Conservation (phyloP, 1,284 basidiomycete genomes). For the Pulchroboletus neoregius region DNA sequence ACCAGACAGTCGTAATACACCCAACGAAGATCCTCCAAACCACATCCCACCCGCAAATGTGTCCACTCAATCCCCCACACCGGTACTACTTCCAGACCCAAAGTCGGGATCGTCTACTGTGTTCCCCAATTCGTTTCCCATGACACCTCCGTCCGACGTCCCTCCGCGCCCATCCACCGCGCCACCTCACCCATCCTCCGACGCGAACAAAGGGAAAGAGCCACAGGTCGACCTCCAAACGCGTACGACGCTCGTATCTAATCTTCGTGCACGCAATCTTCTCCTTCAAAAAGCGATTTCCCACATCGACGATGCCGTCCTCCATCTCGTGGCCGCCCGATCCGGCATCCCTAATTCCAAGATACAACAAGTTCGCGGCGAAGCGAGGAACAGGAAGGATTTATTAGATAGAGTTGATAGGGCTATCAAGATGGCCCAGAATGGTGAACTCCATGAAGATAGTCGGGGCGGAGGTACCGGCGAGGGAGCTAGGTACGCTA, state of each 20-base stretch:
- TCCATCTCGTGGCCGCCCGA: conserved; percentile 32
- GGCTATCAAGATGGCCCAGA: conserved; percentile 31
- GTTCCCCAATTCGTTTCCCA: conserved; percentile 6
- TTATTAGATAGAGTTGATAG: conserved; percentile 30
- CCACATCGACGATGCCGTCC: conserved; percentile 33
- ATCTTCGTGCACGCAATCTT: conserved; percentile 33
- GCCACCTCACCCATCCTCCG: conserved; percentile 24
- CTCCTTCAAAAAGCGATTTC: conserved; percentile 34
- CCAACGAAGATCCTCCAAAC: conserved; percentile 13
- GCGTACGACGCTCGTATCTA: conserved; percentile 29
- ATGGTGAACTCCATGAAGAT: conserved; percentile 17
- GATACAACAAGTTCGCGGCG: conserved; percentile 32
- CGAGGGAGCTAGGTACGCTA: conserved; percentile 2
- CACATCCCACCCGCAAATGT: conserved; percentile 22
- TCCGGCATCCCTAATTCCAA: conserved; percentile 33
- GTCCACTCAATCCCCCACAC: conserved; percentile 15
- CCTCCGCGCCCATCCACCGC: conserved; percentile 33
- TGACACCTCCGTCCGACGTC: conserved; percentile 15
- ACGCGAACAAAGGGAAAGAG: conserved; percentile 11
- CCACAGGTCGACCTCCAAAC: conserved; percentile 13
- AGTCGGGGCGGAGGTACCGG: neutral
- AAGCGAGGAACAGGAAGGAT: conserved; percentile 34
- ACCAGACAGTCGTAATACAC: conserved; percentile 19
- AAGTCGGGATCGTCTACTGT: conserved; percentile 7
- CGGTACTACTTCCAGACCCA: conserved; percentile 8